Evolutionary conservation across 305 asterid genomes (phyloP).

Genomic region (Petunia hybrid): DNA sequence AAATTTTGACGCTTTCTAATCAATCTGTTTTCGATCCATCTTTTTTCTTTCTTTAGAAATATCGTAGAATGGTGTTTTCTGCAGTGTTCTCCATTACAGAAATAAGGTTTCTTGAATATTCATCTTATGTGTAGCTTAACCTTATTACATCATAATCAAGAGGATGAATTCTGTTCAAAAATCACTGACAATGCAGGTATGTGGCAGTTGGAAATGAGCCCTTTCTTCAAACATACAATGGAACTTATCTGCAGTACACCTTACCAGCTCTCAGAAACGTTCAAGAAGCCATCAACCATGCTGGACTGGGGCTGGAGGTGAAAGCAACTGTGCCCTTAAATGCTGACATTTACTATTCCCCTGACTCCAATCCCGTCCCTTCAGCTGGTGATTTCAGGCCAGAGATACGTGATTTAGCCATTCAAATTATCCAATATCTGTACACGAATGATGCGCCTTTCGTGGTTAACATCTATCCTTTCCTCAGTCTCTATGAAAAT

Average conservation of each 20-base stretch:
- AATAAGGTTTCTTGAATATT: background rate
- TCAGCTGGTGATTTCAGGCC: slow-evolving; percentile 77
- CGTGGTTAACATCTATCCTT: slow-evolving; percentile 78
- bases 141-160: background rate
- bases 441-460: slow-evolving; percentile 63
- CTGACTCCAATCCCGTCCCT: slow-evolving; percentile 63
- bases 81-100: background rate
- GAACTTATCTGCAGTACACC: slow-evolving; percentile 52
- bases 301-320: slow-evolving; percentile 56
- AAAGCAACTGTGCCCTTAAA: slow-evolving; percentile 73
- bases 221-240: slow-evolving; percentile 63
- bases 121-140: background rate
- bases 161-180: background rate
- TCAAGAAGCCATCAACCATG: slow-evolving; percentile 64
- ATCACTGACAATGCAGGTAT: slow-evolving; percentile 45
- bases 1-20: background rate
- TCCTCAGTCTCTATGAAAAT: slow-evolving; percentile 63
- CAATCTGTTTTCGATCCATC: background rate
- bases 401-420: slow-evolving; percentile 59
- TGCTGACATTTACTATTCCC: slow-evolving; percentile 72
- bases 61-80: background rate
- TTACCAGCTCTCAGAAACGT: slow-evolving; percentile 69
- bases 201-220: slow-evolving; percentile 86
- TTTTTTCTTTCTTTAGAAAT: background rate
- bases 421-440: slow-evolving; percentile 57